Conservation (phyloP, 371 early-diverging fungal species). For the Mucor indicus region DNA sequence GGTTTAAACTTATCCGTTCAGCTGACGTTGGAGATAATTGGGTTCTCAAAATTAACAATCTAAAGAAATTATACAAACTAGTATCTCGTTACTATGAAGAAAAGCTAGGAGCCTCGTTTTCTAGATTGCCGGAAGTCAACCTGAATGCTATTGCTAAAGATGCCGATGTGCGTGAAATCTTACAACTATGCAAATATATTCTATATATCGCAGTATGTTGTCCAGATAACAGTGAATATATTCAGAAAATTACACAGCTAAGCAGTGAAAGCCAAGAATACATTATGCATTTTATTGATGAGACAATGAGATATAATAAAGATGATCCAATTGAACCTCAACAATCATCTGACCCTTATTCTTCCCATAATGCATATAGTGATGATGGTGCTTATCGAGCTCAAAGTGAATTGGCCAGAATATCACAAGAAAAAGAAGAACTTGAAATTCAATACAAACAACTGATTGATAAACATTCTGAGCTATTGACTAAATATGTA, state of each 20-base stretch:
- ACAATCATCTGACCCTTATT: neutral
- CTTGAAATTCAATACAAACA: constrained; percentile 55
- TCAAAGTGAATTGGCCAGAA: constrained; percentile 26
- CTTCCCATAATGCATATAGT: neutral
- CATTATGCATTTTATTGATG: constrained; percentile 87
- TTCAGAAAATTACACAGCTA: constrained; percentile 78
- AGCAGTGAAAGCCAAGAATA: constrained; percentile 68
- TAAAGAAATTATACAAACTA: constrained; percentile 84
- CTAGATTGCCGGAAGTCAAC: constrained; percentile 61
- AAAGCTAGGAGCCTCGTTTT: constrained; percentile 55
- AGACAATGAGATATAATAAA: constrained; percentile 7
- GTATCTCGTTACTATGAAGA: constrained; percentile 85
- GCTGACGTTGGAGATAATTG: constrained; percentile 86
- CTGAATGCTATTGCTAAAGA: constrained; percentile 84
- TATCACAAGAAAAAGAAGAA: constrained; percentile 52
- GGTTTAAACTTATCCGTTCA: constrained; percentile 80
- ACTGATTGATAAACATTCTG: constrained; percentile 56
- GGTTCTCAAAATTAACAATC: constrained; percentile 88
- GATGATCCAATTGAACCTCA: constrained; percentile 8
- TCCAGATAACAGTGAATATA: constrained; percentile 72
- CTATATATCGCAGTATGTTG: constrained; percentile 84
- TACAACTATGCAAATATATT: constrained; percentile 78
- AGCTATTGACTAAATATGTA: constrained; percentile 62
- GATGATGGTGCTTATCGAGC: constrained; percentile 24
- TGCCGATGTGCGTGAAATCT: constrained; percentile 61